A percentile compares a stretch with the other conserved stretches of the same genome.
phyloP scores from a whole-genome alignment of 106 monocot species.

The Allium sativum region DNA sequence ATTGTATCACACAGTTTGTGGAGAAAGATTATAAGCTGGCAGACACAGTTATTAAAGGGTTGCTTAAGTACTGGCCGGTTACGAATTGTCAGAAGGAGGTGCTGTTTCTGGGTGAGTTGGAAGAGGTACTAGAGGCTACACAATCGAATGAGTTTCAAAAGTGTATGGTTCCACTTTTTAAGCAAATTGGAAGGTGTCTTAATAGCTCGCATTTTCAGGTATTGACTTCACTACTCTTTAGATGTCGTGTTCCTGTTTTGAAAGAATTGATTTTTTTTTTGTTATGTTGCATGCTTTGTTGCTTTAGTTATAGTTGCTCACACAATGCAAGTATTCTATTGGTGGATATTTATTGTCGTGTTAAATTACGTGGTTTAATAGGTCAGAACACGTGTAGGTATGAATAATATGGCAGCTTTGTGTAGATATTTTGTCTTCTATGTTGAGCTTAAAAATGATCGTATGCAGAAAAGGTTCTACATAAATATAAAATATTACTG shows the following conservation, averaged over 20 bases:
- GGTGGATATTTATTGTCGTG: too few species aligned
- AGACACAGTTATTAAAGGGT: constrained; percentile 28
- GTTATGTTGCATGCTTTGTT: neutral
- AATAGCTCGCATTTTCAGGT: constrained; percentile 71
- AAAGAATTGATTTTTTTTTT: neutral
- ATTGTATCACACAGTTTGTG: constrained; percentile 37
- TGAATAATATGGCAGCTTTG: too few species aligned
- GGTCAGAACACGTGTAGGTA: too few species aligned
- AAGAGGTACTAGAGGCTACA: constrained; percentile 36
- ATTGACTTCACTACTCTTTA: neutral
- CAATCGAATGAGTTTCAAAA: constrained; percentile 43
- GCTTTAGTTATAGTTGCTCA: too few species aligned
- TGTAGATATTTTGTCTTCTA: too few species aligned
- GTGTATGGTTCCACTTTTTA: constrained; percentile 39
- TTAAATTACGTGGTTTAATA: too few species aligned
- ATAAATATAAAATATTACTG: too few species aligned
- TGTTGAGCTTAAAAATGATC: too few species aligned
- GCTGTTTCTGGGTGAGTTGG: constrained; percentile 32
- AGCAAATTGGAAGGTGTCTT: constrained; percentile 37
- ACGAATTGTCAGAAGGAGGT: constrained; percentile 44
- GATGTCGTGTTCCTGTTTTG: neutral
- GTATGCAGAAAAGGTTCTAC: too few species aligned
- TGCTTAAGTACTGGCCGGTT: constrained; percentile 43
- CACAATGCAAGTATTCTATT: too few species aligned
- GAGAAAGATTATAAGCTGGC: constrained; percentile 51